Evolutionary conservation across 257 asterid species (phyloP), one percentile per base, ranked within the genome.

Genomic region (Pogostemon cablin): DNA sequence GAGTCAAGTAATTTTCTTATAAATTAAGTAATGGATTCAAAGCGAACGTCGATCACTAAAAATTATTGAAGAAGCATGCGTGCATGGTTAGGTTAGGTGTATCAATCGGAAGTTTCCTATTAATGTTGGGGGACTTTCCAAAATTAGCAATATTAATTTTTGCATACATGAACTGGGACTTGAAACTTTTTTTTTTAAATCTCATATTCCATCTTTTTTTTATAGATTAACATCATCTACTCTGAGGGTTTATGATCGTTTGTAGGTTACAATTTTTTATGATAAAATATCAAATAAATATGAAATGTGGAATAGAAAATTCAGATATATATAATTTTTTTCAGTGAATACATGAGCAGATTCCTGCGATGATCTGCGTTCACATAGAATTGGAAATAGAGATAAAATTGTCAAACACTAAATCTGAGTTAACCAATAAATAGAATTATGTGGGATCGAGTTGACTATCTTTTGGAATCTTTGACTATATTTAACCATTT

Each of bases 41-140:
- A 25, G 32, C 32, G 32, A 25, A 25, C 32, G 0, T 25, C 32
- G 32, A 25, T 43, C 47, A 43, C 47, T 43, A 9, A 43, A 43
- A 43, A 43, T 5, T 43, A 43, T 43, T 47, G 52, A 47, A 9
- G 11, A 47, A 47, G n/a, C 3, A 44, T 5, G 3, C 9, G 9
- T 47, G 4, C 11, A 11, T 44, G 49, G 49, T 47, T 47, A 47
- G 49, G 49, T 47, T 47, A 47, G 12, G 11, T 47, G 52, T 12
- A 47, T 12, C n/a, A 25, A 47, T 37, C 32, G 68, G 82, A 73
- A 81, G 76, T 43, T 77, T 84, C 85, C 40, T 25, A 25, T 25
- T 25, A 6, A 74, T 78, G 85, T 81, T 78, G 68, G 86, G 85
- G 77, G 72, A 54, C 3, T 56, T 76, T 47, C 70, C 82, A 78